Conservation (phyloP, 2,329 filamentous ascomycete species). For the Calonectria fujianensis region DNA sequence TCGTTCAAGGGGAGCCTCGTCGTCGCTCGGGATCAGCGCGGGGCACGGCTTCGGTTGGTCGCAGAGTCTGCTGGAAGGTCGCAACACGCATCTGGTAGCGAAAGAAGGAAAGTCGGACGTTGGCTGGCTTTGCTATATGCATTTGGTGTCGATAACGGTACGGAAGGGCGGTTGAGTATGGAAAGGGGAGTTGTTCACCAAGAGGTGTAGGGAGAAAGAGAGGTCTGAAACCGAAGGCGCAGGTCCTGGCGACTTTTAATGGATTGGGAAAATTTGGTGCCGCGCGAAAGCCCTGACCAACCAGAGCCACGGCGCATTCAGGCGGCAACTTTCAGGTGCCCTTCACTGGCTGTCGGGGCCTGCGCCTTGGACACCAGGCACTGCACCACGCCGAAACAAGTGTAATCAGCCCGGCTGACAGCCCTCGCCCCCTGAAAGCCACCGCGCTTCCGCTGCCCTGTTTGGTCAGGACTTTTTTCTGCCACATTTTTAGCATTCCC, state of each 20-base stretch:
- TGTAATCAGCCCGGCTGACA: slow-evolving; percentile 33
- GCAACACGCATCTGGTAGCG: slow-evolving; percentile 75
- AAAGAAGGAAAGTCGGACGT: slow-evolving; percentile 69
- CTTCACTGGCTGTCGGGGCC: slow-evolving; percentile 32
- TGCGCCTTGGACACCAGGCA: slow-evolving; percentile 31
- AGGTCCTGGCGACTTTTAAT: slow-evolving; percentile 45
- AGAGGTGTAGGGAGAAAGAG: slow-evolving; percentile 53
- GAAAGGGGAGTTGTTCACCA: slow-evolving; percentile 53
- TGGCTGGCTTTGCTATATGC: slow-evolving; percentile 71
- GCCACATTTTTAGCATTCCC: slow-evolving; percentile 32
- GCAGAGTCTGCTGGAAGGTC: slow-evolving; percentile 69
- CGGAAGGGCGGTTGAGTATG: slow-evolving; percentile 25
- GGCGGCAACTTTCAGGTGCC: slow-evolving; percentile 31
- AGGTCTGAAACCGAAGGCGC: slow-evolving; percentile 26
- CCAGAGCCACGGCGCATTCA: slow-evolving; percentile 27
- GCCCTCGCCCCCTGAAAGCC: slow-evolving; percentile 26
- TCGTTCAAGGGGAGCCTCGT: slow-evolving; percentile 69
- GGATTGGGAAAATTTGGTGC: slow-evolving; percentile 47
- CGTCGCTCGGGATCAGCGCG: slow-evolving; percentile 77
- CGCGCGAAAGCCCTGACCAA: slow-evolving; percentile 32
- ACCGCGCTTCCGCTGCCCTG: slow-evolving; percentile 27
- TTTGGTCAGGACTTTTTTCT: slow-evolving; percentile 26
- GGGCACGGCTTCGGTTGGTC: slow-evolving; percentile 69
- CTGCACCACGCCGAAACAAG: slow-evolving; percentile 33
- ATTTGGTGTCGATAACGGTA: slow-evolving; percentile 65